Conservation (phyloP, 179 eudicot genomes). For the Vitellaria paradoxa region DNA sequence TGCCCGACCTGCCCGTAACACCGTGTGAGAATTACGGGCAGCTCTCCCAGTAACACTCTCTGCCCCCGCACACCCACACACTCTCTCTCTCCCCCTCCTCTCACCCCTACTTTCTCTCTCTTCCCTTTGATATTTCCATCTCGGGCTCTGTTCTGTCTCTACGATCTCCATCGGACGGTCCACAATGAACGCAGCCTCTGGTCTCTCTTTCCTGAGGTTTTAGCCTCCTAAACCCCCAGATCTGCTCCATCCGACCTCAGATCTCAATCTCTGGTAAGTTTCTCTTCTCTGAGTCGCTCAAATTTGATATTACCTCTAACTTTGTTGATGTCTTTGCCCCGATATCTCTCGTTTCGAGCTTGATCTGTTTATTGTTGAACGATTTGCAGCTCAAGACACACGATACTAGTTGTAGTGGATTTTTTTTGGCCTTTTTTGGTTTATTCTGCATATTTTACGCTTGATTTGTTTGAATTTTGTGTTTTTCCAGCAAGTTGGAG, state of each 20-base stretch:
- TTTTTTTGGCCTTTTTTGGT: background rate
- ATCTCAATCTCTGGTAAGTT: conserved; percentile 22
- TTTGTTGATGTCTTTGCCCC: background rate
- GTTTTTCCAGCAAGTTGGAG: background rate
- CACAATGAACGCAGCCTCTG: conserved; percentile 24
- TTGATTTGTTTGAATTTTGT: background rate
- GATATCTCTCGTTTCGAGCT: background rate
- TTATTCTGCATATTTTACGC: background rate
- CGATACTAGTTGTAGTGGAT: background rate
- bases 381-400: background rate
- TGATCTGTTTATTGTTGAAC: background rate
- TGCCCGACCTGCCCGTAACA: conserved; percentile 31
- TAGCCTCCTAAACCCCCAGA: conserved; percentile 11
- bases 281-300: background rate
- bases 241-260: conserved; percentile 20
- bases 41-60: conserved; percentile 16
- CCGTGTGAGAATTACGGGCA: conserved; percentile 33
- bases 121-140: conserved; percentile 13
- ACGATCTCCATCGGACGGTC: conserved; percentile 29
- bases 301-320: background rate
- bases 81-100: background rate
- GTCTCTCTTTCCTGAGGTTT: conserved; percentile 16
- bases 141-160: conserved; percentile 14
- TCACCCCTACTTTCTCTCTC: background rate
- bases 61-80: background rate